Percentiles rank a stretch among this genome's conserved stretches.
These are phyloP conservation scores for Fraxinus dipetala DNA, from an alignment of 305 asterid species.

Conservation along the genomic window DNA sequence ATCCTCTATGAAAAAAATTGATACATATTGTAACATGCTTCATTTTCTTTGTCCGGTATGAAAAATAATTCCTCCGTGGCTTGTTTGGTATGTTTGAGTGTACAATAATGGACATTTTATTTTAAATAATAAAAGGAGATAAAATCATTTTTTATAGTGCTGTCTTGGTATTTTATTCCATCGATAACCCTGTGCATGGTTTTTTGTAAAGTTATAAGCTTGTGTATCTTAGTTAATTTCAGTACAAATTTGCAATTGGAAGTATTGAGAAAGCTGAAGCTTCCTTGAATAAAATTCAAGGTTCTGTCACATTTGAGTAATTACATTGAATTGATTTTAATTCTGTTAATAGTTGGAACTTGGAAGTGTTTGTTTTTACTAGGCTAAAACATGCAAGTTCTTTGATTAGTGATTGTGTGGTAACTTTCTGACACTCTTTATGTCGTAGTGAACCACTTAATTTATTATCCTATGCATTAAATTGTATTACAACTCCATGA, in stretches of 20 bases:
- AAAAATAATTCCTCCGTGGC: neutral
- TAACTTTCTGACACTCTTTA: neutral
- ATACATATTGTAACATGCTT: neutral
- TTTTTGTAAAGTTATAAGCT: neutral
- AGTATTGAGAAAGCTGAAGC: neutral
- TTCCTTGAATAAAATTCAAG: neutral
- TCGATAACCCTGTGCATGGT: neutral
- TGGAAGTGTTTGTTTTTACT: neutral
- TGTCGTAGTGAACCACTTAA: neutral
- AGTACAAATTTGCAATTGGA: neutral
- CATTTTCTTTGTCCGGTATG: neutral
- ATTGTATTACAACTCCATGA: neutral
- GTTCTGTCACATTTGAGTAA: neutral
- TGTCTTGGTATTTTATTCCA: neutral
- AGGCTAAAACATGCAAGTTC: neutral
- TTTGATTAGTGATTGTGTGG: neutral
- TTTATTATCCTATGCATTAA: neutral
- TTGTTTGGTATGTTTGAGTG: neutral
- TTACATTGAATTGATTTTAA: neutral
- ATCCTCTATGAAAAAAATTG: neutral
- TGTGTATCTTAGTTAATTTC: neutral
- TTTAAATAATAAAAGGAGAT: neutral
- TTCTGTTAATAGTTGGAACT: neutral
- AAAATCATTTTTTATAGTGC: neutral
- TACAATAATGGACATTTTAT: neutral